These are phyloP conservation scores for Dipodascopsis uninucleata DNA, from an alignment of 805 yeast species.

Conservation along the genomic window DNA sequence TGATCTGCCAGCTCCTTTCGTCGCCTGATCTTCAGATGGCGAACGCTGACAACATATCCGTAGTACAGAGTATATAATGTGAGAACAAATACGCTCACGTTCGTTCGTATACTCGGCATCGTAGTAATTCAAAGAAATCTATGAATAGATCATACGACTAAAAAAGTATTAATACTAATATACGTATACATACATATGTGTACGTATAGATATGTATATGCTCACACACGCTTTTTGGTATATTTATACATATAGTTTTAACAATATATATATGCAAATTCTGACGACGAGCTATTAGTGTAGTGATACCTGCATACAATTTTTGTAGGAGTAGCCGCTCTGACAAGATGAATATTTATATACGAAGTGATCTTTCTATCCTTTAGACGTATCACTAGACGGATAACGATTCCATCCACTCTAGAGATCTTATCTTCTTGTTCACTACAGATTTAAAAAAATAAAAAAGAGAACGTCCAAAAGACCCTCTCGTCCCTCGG, in stretches of 20 bases:
- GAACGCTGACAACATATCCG: conserved; percentile 14
- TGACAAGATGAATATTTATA: neutral
- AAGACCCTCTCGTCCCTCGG: too few species aligned
- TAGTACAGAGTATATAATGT: conserved; percentile 17
- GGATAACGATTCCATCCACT: too few species aligned
- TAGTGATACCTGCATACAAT: neutral
- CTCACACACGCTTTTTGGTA: neutral
- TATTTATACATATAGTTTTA: neutral
- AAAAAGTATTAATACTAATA: neutral
- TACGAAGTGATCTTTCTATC: neutral
- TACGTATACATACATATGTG: neutral
- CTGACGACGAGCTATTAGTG: neutral
- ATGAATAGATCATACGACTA: neutral
- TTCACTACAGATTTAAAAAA: too few species aligned
- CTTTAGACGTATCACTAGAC: too few species aligned
- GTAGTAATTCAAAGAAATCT: neutral
- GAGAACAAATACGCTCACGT: conserved; percentile 10
- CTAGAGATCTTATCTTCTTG: too few species aligned
- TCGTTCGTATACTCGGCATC: conserved; percentile 9
- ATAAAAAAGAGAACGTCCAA: too few species aligned
- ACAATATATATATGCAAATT: neutral
- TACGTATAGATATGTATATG: neutral
- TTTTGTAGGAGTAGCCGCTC: neutral
- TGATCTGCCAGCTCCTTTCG: conserved; percentile 14
- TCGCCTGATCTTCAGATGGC: conserved; percentile 9